Evolutionary conservation across 176 grass and related monocot species (phyloP).

Genomic region (Musa schizocarpa): DNA sequence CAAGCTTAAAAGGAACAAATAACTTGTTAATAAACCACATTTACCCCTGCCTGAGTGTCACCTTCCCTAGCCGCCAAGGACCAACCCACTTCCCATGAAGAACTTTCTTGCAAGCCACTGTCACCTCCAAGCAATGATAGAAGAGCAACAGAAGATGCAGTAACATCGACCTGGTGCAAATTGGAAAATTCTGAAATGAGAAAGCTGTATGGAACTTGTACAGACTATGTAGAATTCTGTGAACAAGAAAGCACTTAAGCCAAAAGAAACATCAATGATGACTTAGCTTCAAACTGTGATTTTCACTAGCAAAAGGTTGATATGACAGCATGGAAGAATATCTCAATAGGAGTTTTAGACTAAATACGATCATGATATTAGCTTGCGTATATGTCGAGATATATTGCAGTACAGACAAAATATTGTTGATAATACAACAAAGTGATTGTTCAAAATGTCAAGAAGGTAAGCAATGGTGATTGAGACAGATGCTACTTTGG

Average conservation of each 20-base stretch:
- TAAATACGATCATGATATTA: neutral
- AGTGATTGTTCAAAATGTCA: too few species aligned
- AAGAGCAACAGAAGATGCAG: slow-evolving; percentile 52
- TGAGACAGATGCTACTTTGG: too few species aligned
- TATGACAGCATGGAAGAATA: too few species aligned
- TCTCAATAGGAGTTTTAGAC: neutral
- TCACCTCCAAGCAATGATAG: slow-evolving; percentile 52
- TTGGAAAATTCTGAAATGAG: slow-evolving; percentile 16
- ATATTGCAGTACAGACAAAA: too few species aligned
- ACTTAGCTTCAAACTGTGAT: slow-evolving; percentile 1
- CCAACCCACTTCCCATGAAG: slow-evolving; percentile 82
- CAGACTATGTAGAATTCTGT: neutral
- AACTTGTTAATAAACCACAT: slow-evolving; percentile 16
- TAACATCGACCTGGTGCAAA: slow-evolving; percentile 67
- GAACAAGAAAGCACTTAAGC: slow-evolving; percentile 1
- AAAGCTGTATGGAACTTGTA: slow-evolving; percentile 5
- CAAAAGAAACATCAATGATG: neutral
- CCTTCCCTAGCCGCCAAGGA: slow-evolving; percentile 38
- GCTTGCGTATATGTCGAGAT: neutral
- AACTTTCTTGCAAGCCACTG: slow-evolving; percentile 33
- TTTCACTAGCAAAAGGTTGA: neutral
- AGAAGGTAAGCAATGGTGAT: too few species aligned
- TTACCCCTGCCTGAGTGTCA: neutral
- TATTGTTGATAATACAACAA: too few species aligned
- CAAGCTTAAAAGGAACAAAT: slow-evolving; percentile 1